Evolutionary conservation across 1,284 basidiomycete genomes (phyloP), one percentile per base, ranked within the genome.

Genomic region (Sanghuangporus weigelae): DNA sequence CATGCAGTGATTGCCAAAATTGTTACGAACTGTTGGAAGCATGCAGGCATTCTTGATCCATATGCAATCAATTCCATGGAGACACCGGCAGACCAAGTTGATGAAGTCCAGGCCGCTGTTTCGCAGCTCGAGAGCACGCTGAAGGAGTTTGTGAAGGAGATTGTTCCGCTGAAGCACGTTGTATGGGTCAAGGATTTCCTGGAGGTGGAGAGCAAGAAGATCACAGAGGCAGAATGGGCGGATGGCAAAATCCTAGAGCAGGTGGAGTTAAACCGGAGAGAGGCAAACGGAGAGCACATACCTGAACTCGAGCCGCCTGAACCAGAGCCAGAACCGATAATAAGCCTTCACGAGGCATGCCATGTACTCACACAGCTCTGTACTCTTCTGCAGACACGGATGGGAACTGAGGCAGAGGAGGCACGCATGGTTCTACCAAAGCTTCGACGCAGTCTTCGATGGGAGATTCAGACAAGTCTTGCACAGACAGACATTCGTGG

Each of bases 21-120:
- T 7, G 23, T 62, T 10, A 10, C 26, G 38, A 62, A 62, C 31
- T 62, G 54, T 35, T 62, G 60, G 60, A 57, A 62, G 7, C 60
- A 62, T 26, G 54, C 53, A 7, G 39, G 48, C 6, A 62, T 62
- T 26, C 60, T 44, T 44, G 42, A n/a, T 44, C 42, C 42, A 44
- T 14, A 44, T 44, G 42, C 42, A 44, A 44, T 44, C 42, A 44
- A 44, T 44, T n/a, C 42, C 3, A 4, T 3, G 19, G 42, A 44
- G 12, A 44, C 3, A n/a, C 3, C 42, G 12, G 12, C 12, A 14
- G 42, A 44, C 4, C 42, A 44, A n/a, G 42, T 16, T 4, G 14
- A 11, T n/a, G 42, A n/a, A 14, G 42, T 44, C 12, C 5, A 14
- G 19, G 42, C 5, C 3, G 42, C 42, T 44, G 12, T 44, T 14